These are phyloP conservation scores for Solanum chacoense DNA, from an alignment of 305 asterid genomes.

Conservation along the genomic window DNA sequence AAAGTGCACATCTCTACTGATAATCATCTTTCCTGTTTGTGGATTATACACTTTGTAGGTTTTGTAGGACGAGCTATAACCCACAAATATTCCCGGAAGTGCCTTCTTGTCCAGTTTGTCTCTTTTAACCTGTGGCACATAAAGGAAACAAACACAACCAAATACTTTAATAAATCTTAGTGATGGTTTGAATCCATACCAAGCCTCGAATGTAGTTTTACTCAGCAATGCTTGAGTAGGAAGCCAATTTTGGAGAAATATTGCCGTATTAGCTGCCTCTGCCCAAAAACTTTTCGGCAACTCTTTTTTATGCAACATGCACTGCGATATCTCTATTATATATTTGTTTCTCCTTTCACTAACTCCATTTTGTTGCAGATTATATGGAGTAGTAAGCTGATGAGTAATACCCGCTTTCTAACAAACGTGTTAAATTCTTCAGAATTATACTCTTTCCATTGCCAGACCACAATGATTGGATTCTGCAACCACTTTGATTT, in stretches of 20 bases:
- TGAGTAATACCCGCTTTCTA: not conserved
- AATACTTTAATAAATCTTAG: not conserved
- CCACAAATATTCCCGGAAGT: not conserved
- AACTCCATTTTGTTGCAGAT: conserved; percentile 1
- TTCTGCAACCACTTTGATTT: not conserved
- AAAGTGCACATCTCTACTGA: not conserved
- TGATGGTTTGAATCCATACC: not conserved
- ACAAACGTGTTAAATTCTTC: not conserved
- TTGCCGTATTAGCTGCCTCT: not conserved
- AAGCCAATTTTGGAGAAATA: not conserved
- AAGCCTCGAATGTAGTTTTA: not conserved
- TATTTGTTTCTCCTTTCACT: not conserved
- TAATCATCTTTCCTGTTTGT: not conserved
- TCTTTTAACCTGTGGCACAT: not conserved
- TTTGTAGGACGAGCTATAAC: not conserved
- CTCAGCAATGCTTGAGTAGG: not conserved
- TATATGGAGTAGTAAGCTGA: not conserved
- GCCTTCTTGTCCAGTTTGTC: not conserved
- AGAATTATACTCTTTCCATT: conserved; percentile 4
- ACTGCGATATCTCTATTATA: not conserved
- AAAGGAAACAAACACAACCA: not conserved
- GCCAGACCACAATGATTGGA: not conserved
- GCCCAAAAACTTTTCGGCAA: not conserved
- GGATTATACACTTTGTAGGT: not conserved
- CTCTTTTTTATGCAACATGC: not conserved